phyloP scores from a whole-genome alignment of 2,329 filamentous ascomycete species.

The Colletotrichum lini region DNA sequence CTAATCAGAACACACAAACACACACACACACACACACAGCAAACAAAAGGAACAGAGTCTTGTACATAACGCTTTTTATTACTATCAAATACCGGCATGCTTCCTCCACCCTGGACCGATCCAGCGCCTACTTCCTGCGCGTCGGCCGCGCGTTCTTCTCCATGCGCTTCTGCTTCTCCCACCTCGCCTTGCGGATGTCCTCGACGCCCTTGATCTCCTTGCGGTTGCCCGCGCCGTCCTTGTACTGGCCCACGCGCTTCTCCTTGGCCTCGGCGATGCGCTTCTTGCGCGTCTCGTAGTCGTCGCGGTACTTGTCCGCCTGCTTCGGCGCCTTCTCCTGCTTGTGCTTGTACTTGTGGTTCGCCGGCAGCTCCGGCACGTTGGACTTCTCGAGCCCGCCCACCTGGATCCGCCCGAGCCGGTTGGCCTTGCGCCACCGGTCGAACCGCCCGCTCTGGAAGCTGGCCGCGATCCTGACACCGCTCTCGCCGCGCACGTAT shows the following conservation, averaged over 20 bases:
- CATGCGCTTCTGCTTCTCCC: conserved; percentile 80
- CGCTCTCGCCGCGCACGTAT: conserved; percentile 90
- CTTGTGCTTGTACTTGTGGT: conserved; percentile 83
- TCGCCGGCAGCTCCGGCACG: conserved; percentile 49
- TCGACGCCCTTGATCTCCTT: conserved; percentile 85
- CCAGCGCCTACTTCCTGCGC: conserved; percentile 65
- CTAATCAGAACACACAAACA: no score
- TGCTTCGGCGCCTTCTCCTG: conserved; percentile 91
- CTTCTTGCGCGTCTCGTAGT: conserved; percentile 93
- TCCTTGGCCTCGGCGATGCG: conserved; percentile 89
- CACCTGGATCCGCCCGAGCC: conserved; percentile 81
- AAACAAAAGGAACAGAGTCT: background rate
- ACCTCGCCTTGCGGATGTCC: conserved; percentile 87
- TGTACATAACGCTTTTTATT: background rate
- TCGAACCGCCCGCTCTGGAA: conserved; percentile 97
- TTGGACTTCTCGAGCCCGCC: conserved; percentile 81
- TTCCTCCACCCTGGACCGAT: background rate
- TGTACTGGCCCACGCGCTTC: conserved; percentile 82
- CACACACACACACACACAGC: background rate
- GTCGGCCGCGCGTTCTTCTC: conserved; percentile 91
- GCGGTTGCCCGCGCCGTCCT: conserved; percentile 79
- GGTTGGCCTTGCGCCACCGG: conserved; percentile 89
- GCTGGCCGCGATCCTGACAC: conserved; percentile 93
- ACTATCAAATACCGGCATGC: background rate
- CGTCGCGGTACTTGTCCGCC: conserved; percentile 91